These are phyloP conservation scores for Phyllosticta capitalensis DNA, from an alignment of 2,329 filamentous ascomycete species.

Conservation along the genomic window DNA sequence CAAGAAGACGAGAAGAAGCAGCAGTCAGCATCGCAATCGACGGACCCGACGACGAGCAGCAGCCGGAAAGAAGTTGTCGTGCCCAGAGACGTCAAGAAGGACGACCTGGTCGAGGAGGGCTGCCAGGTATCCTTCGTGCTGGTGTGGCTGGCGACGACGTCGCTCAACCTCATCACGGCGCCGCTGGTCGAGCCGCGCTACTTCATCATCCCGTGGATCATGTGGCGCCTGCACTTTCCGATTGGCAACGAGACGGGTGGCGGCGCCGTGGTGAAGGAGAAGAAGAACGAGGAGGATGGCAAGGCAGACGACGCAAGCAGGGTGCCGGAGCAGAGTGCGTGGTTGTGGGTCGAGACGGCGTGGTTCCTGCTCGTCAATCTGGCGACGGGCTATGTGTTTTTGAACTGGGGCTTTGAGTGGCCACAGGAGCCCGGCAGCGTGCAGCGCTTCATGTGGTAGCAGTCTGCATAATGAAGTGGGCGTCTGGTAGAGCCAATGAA, in stretches of 20 bases:
- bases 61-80: background rate
- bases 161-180: conserved; percentile 73
- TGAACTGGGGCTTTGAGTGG: conserved; percentile 62
- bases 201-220: conserved; percentile 89
- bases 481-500: background rate
- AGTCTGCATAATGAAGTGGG: background rate
- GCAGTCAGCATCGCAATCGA: background rate
- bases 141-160: conserved; percentile 58
- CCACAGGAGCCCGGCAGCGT: conserved; percentile 46
- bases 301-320: background rate
- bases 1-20: background rate
- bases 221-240: conserved; percentile 78
- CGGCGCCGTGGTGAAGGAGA: background rate
- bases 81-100: background rate
- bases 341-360: conserved; percentile 51
- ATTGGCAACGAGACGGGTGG: conserved; percentile 6
- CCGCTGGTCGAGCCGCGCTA: conserved; percentile 93
- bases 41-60: background rate
- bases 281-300: background rate
- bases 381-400: conserved; percentile 61
- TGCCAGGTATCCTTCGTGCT: conserved; percentile 40
- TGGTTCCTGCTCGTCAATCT: conserved; percentile 61
- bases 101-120: conserved; percentile 10
- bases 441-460: conserved; percentile 77
- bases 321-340: conserved; percentile 25